These are phyloP conservation scores for Penicillium sp. DNA, from an alignment of 2,329 filamentous ascomycete species.

Conservation along the genomic window DNA sequence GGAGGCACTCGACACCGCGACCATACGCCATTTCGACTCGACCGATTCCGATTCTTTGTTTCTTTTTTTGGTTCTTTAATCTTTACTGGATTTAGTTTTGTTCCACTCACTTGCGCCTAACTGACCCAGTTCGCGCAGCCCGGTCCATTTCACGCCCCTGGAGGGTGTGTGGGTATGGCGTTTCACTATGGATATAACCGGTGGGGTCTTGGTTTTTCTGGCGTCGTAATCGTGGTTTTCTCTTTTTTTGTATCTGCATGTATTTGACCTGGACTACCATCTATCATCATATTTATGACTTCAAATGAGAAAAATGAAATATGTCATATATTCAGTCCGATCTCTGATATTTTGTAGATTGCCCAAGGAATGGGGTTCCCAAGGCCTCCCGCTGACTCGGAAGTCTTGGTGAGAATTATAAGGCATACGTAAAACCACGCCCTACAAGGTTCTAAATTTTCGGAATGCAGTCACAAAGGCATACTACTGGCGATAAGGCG, in stretches of 20 bases:
- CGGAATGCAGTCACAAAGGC: too few species aligned
- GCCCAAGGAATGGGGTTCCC: too few species aligned
- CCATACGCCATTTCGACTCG: neutral
- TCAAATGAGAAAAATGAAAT: conserved; percentile 11
- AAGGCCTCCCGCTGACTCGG: too few species aligned
- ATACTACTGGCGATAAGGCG: too few species aligned
- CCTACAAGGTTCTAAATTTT: too few species aligned
- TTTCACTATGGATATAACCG: conserved; percentile 8
- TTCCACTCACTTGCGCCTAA: conserved; percentile 16
- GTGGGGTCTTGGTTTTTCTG: conserved; percentile 9
- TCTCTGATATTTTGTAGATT: neutral
- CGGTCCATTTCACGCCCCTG: conserved; percentile 15
- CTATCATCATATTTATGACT: conserved; percentile 7
- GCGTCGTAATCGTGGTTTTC: conserved; percentile 16
- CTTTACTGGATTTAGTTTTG: conserved; percentile 20
- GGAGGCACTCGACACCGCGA: neutral
- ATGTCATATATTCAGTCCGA: neutral
- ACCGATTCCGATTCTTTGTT: conserved; percentile 1
- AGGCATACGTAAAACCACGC: too few species aligned
- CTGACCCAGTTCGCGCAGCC: conserved; percentile 21
- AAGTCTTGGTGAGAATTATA: too few species aligned
- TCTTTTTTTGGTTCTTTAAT: conserved; percentile 8
- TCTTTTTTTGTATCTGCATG: conserved; percentile 1
- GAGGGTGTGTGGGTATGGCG: conserved; percentile 15
- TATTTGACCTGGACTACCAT: neutral